Percentiles rank a stretch among this genome's conserved stretches.
These are phyloP conservation scores for Fusarium verrucosum DNA, from an alignment of 2,329 filamentous ascomycete species.

Conservation along the genomic window DNA sequence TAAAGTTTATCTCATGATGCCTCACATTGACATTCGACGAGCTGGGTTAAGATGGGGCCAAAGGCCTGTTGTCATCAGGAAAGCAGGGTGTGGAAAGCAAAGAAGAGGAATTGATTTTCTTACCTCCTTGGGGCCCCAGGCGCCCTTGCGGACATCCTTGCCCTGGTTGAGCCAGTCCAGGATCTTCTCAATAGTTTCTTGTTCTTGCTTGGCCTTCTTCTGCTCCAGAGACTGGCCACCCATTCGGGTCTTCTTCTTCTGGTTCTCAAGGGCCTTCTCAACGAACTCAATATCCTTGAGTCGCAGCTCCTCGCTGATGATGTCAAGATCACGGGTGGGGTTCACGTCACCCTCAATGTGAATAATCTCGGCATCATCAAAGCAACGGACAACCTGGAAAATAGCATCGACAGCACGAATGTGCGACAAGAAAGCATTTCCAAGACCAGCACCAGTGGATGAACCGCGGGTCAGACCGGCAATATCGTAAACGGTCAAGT, in stretches of 20 bases:
- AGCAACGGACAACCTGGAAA: constrained; percentile 95
- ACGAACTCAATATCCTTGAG: constrained; percentile 99
- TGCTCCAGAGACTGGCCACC: constrained; percentile 96
- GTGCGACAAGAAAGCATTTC: constrained; percentile 97
- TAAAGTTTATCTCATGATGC: constrained; percentile 85
- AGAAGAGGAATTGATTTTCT: constrained; percentile 47
- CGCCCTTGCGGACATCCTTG: constrained; percentile 92
- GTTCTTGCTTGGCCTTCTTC: constrained; percentile 96
- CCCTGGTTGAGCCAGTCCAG: constrained; percentile 83
- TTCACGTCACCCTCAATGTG: constrained; percentile 99
- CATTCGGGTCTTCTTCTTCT: constrained; percentile 93
- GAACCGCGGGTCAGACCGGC: constrained; percentile 95
- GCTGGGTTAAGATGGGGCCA: constrained; percentile 98
- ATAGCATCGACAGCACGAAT: constrained; percentile 98
- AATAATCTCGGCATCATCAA: constrained; percentile 99
- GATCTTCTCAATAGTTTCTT: constrained; percentile 91
- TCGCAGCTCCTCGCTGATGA: constrained; percentile 95
- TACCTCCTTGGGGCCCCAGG: constrained; percentile 96
- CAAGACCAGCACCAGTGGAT: constrained; percentile 95
- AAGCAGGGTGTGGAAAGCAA: constrained; percentile 44
- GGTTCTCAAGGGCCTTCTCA: constrained; percentile 90
- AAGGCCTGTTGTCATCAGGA: constrained; percentile 98
- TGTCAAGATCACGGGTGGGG: constrained; percentile 90
- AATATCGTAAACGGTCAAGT: constrained; percentile 98
- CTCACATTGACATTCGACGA: constrained; percentile 93